Conservation (phyloP, 1,139 yeast genomes). For the Protomyces arabidopsidicola region DNA sequence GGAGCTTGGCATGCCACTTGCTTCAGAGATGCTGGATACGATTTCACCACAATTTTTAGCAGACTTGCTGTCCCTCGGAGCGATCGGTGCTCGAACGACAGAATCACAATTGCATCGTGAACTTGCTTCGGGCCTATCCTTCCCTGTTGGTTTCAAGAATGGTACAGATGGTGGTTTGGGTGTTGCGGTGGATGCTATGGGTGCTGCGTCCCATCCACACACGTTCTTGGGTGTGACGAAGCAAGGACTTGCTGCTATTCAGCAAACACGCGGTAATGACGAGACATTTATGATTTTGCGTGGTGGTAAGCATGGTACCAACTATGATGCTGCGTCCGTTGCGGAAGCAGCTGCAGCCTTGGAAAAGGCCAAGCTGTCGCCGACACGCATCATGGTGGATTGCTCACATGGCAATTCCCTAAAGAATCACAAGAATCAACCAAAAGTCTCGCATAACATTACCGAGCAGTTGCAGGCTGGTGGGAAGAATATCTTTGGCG, state of each 20-base stretch:
- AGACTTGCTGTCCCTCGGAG: slow-evolving; percentile 88
- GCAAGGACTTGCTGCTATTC: slow-evolving; percentile 92
- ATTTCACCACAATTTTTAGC: slow-evolving; percentile 90
- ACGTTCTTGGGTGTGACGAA: slow-evolving; percentile 92
- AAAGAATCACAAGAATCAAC: slow-evolving; percentile 88
- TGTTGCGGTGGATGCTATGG: slow-evolving; percentile 89
- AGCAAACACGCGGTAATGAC: slow-evolving; percentile 88
- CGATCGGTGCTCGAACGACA: slow-evolving; percentile 97
- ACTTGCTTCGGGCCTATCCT: slow-evolving; percentile 86
- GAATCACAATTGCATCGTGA: slow-evolving; percentile 96
- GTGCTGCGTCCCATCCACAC: slow-evolving; percentile 89
- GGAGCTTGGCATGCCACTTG: slow-evolving; percentile 70
- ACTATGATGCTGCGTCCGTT: slow-evolving; percentile 56
- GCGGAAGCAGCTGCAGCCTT: slow-evolving; percentile 65
- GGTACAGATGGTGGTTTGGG: slow-evolving; percentile 93
- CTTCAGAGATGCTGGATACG: slow-evolving; percentile 96
- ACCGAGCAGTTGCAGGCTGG: slow-evolving; percentile 73
- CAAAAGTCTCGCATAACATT: slow-evolving; percentile 75
- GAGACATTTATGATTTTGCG: slow-evolving; percentile 87
- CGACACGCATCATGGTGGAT: slow-evolving; percentile 75
- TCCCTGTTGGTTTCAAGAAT: slow-evolving; percentile 96
- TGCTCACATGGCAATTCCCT: slow-evolving; percentile 95
- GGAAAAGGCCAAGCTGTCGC: slow-evolving; percentile 56
- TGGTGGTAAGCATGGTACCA: slow-evolving; percentile 92
- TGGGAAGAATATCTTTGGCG: slow-evolving; percentile 73